Base-by-base conservation (phyloP, 768 basidiomycete species). In the Phaeotremella fagi region DNA sequence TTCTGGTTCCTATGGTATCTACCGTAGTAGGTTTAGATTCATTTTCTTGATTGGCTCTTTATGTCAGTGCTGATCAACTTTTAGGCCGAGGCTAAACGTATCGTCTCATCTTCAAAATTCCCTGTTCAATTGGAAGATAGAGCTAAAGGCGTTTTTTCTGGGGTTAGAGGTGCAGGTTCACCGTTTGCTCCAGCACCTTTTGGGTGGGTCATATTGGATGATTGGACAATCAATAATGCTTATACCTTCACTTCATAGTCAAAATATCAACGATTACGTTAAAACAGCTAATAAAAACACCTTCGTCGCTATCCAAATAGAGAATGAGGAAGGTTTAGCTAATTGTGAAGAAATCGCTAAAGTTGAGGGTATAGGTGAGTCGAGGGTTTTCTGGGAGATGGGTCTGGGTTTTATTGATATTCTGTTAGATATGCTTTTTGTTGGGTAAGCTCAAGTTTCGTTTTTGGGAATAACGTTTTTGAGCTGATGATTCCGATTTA, bases 301-400 rank as follows among this genome's bases (percentile, higher is more conserved):
- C 26, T 54, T 70, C 20, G 47, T 61, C 9, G 58, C 58, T 18
- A 59, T 70, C 2, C 68, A 70, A 48, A 70, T 70, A 38, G 68
- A 70, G 50, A 70, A 63, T 11, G 43, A 58, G 18, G 63, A 63
- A 29, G 68, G 68, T 0, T 27, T 70, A 27, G 58, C 55, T 36
- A 70, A 70, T 43, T 61, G 60, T 43, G 63, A 64, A 24, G 63
- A 60, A 46, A 70, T 70, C 36, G 58, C 58, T 9, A 59, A 56
- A 7, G 68, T 70, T 6, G 65, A 70, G 23, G 68, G 68, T 24
- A 55, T 70, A 27, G 67, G 63, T 65, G 44, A 57, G 60, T n/a
- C n/a, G n/a, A n/a, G n/a, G 58, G 15, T 1, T 3, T 0, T 14
- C 22, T 22, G 20, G 3, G 22, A 4, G 18, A 7, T 26, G 26